A percentile compares a stretch with the other conserved stretches of the same genome.
Evolutionary conservation across 345 rosid species (phyloP).

Genomic region (Populus euphratica): DNA sequence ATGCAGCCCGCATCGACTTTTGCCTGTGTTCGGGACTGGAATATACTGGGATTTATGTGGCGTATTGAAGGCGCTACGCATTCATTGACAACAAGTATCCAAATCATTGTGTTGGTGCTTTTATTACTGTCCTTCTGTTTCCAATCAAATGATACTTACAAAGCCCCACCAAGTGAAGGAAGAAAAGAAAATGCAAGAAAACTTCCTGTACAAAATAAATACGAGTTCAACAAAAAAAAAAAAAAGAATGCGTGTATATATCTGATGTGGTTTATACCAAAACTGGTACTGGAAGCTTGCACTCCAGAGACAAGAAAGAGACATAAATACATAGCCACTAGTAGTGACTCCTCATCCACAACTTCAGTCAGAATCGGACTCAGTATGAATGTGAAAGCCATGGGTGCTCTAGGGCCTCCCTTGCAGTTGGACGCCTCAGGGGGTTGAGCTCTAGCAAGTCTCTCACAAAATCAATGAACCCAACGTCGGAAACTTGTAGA

Average conservation of each 20-base stretch:
- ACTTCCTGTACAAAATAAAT: slow-evolving; percentile 9
- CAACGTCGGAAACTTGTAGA: slow-evolving; percentile 48
- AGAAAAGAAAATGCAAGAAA: slow-evolving; percentile 2
- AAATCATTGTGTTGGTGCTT: background rate
- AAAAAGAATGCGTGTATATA: background rate
- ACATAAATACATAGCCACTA: background rate
- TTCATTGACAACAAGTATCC: background rate
- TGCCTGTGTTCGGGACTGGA: background rate
- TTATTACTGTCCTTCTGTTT: slow-evolving; percentile 12
- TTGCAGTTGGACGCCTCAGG: slow-evolving; percentile 67
- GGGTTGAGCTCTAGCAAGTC: slow-evolving; percentile 79
- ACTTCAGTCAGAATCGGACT: slow-evolving; percentile 4
- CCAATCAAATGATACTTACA: slow-evolving; percentile 25
- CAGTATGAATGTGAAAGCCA: slow-evolving; percentile 52
- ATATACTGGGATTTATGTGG: background rate
- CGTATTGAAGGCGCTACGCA: background rate
- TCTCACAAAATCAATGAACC: slow-evolving; percentile 59
- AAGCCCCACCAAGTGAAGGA: slow-evolving; percentile 11
- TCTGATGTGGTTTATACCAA: slow-evolving; percentile 20
- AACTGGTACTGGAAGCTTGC: slow-evolving; percentile 19
- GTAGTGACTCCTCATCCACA: background rate
- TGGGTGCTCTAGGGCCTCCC: slow-evolving; percentile 79
- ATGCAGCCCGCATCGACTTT: too few relatives aligned
- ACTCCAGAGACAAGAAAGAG: background rate
- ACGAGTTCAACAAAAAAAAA: background rate